Conservation (phyloP, 2,329 filamentous ascomycete genomes). For the Aspergillus fijiensis region DNA sequence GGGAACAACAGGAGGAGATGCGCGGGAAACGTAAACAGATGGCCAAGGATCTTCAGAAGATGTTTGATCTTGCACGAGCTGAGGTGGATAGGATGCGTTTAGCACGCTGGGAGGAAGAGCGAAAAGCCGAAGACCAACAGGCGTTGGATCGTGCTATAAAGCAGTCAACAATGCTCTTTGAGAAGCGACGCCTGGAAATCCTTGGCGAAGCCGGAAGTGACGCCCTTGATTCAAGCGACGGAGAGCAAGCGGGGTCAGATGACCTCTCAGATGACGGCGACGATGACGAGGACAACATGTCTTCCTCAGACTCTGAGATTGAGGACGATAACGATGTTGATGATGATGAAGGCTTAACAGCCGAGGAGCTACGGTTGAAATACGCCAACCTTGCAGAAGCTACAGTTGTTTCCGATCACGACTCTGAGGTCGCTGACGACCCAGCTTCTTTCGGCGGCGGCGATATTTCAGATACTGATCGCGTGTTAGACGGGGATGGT, state of each 20-base stretch:
- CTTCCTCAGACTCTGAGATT: slow-evolving; percentile 44
- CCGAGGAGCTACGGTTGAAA: slow-evolving; percentile 49
- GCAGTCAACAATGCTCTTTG: slow-evolving; percentile 51
- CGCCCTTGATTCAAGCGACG: slow-evolving; percentile 67
- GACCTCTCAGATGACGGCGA: slow-evolving; percentile 56
- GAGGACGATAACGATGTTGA: slow-evolving; percentile 41
- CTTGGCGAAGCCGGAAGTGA: slow-evolving; percentile 61
- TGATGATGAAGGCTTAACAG: slow-evolving; percentile 47
- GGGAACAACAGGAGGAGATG: slow-evolving; percentile 69
- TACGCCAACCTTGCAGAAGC: slow-evolving; percentile 44
- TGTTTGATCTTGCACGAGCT: slow-evolving; percentile 59
- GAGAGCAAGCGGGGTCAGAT: slow-evolving; percentile 30
- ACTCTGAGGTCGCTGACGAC: slow-evolving; percentile 25
- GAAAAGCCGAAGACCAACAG: slow-evolving; percentile 51
- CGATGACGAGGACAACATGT: slow-evolving; percentile 54
- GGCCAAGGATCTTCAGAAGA: slow-evolving; percentile 61
- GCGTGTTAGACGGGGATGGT: slow-evolving; percentile 20
- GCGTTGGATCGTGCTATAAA: slow-evolving; percentile 54
- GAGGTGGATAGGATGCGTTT: slow-evolving; percentile 59
- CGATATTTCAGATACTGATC: slow-evolving; percentile 21
- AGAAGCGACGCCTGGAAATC: slow-evolving; percentile 46
- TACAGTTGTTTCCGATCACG: slow-evolving; percentile 23
- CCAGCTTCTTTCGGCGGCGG: slow-evolving; percentile 22
- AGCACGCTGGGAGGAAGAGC: slow-evolving; percentile 60
- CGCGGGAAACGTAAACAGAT: slow-evolving; percentile 70